A percentile compares a stretch with the other conserved stretches of the same genome.
phyloP scores from a whole-genome alignment of 345 rosid genomes.

The Heritiera littoralis region DNA sequence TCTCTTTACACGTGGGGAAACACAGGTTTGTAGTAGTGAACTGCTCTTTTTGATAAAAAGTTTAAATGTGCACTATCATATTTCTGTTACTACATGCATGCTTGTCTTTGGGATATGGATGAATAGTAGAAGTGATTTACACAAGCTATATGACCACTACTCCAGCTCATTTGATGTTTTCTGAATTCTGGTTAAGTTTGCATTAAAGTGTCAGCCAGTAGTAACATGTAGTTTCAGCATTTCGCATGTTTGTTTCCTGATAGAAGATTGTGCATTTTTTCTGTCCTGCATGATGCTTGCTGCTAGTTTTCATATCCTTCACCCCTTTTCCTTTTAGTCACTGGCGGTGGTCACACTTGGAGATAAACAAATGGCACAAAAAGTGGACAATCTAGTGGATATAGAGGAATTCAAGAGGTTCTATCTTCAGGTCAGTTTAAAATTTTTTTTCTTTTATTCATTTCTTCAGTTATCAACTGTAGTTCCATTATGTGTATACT shows the following conservation, averaged over 20 bases:
- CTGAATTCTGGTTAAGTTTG: slow-evolving; percentile 6
- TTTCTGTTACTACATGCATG: neutral
- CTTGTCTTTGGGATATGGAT: neutral
- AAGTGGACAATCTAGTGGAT: slow-evolving; percentile 81
- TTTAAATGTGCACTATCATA: neutral
- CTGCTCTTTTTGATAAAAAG: slow-evolving; percentile 10
- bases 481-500: neutral
- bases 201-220: neutral
- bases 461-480: slow-evolving; percentile 11
- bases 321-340: slow-evolving; percentile 50
- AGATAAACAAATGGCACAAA: slow-evolving; percentile 95
- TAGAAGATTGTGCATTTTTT: neutral
- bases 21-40: slow-evolving; percentile 60
- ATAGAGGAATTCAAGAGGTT: slow-evolving; percentile 89
- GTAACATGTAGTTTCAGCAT: neutral
- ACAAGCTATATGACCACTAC: neutral
- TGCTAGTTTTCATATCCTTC: slow-evolving; percentile 16
- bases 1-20: slow-evolving; percentile 99
- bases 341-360: slow-evolving; percentile 97
- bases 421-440: slow-evolving; percentile 85
- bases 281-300: neutral
- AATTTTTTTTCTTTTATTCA: slow-evolving; percentile 20
- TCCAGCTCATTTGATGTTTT: neutral
- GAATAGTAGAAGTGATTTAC: neutral
- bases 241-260: neutral